phyloP scores from a whole-genome alignment of 78 protist genomes.

The Planoprotostelium fungivorum region DNA sequence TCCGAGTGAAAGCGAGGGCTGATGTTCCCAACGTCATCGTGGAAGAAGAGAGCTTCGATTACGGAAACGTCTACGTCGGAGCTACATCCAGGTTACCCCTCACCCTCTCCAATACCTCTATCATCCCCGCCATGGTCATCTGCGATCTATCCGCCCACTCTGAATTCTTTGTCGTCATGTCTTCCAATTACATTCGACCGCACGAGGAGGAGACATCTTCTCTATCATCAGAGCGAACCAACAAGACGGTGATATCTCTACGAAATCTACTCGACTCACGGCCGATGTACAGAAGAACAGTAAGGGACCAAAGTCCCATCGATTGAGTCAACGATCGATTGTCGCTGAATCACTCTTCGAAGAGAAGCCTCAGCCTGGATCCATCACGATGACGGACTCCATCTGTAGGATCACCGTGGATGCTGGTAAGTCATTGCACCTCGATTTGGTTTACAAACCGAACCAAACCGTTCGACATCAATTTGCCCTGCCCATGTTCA shows the following conservation, averaged over 20 bases:
- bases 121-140: conserved; percentile 10
- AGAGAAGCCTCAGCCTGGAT: not conserved
- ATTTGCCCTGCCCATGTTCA: conserved; percentile 19
- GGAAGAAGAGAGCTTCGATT: conserved; percentile 5
- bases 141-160: conserved; percentile 3
- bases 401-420: not conserved
- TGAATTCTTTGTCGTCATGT: conserved; percentile 3
- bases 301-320: too few species aligned
- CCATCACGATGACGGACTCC: not conserved
- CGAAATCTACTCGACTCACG: not conserved
- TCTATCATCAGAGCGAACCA: not conserved
- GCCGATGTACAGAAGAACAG: too few species aligned
- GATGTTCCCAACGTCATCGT: conserved; percentile 16
- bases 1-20: conserved; percentile 26
- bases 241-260: not conserved
- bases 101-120: conserved; percentile 13
- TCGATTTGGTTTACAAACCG: conserved; percentile 11
- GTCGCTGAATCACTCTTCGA: not conserved
- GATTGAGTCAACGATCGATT: too few species aligned
- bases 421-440: not conserved
- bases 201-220: not conserved
- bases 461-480: not conserved
- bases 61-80: conserved; percentile 31
- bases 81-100: not conserved
- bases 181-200: not conserved